Percentiles rank a stretch among this genome's conserved stretches.
Conservation (phyloP, 1,284 basidiomycete genomes). For the Rhodotorula sp. region DNA sequence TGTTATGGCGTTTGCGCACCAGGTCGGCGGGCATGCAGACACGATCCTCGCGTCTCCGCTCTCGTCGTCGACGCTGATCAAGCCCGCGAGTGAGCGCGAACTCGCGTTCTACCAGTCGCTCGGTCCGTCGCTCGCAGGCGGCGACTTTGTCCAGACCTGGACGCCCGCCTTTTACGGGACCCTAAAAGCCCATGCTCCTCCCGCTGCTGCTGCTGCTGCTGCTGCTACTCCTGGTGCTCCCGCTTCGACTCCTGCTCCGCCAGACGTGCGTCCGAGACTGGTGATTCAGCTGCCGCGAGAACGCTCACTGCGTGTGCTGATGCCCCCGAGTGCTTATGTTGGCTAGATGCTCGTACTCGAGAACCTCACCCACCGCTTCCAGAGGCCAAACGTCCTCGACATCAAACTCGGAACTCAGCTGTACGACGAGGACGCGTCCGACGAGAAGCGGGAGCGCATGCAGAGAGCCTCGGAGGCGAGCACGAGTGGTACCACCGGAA, state of each 20-base stretch:
- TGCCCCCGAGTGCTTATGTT: neutral
- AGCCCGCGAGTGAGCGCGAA: slow-evolving; percentile 71
- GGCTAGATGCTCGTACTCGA: slow-evolving; percentile 74
- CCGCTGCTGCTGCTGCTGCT: neutral
- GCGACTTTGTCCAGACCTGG: slow-evolving; percentile 42
- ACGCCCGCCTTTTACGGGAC: slow-evolving; percentile 73
- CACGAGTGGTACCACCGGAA: slow-evolving; percentile 67
- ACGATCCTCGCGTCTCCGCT: slow-evolving; percentile 53
- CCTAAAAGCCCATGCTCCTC: slow-evolving; percentile 56
- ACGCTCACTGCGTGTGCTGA: neutral
- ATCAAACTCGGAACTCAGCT: slow-evolving; percentile 86
- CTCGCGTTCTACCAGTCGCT: slow-evolving; percentile 74
- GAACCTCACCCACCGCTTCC: slow-evolving; percentile 72
- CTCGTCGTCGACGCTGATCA: slow-evolving; percentile 72
- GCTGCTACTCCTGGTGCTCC: neutral
- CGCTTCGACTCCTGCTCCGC: neutral
- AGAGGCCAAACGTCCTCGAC: slow-evolving; percentile 81
- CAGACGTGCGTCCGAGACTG: slow-evolving; percentile 45
- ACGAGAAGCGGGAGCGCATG: slow-evolving; percentile 80
- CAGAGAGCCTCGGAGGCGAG: slow-evolving; percentile 65
- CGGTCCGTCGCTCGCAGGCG: slow-evolving; percentile 51
- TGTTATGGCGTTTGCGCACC: slow-evolving; percentile 54
- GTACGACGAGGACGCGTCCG: slow-evolving; percentile 62
- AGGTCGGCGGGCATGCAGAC: slow-evolving; percentile 85
- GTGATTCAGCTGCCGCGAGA: neutral